Percentiles rank a stretch among this genome's conserved stretches.
These are phyloP conservation scores for Aspergillus kassunensis DNA, from an alignment of 495 filamentous ascomycete species.

Conservation along the genomic window DNA sequence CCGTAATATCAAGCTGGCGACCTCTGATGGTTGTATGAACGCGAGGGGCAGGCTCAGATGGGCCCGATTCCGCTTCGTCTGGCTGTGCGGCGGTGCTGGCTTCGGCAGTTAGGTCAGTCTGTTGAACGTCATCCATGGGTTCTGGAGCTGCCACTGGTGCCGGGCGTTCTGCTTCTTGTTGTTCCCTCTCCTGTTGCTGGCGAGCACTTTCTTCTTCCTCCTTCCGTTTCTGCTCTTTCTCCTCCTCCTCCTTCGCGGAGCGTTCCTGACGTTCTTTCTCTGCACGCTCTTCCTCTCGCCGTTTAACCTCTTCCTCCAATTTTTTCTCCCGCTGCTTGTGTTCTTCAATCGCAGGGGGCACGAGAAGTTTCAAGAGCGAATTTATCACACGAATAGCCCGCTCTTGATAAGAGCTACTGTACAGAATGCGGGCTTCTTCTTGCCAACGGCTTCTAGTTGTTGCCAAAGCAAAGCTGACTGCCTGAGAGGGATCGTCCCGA, in stretches of 20 bases:
- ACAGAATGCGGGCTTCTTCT: constrained; percentile 85
- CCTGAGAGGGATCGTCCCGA: constrained; percentile 58
- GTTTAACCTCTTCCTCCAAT: constrained; percentile 45
- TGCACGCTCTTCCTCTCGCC: constrained; percentile 41
- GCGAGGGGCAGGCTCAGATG: constrained; percentile 52
- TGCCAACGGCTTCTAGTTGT: constrained; percentile 76
- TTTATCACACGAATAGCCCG: constrained; percentile 68
- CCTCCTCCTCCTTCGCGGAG: constrained; percentile 60
- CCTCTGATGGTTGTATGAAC: constrained; percentile 79
- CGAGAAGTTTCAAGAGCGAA: constrained; percentile 67
- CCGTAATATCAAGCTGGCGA: constrained; percentile 83
- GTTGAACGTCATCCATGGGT: constrained; percentile 87
- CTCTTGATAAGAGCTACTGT: constrained; percentile 62
- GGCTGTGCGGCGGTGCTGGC: constrained; percentile 22
- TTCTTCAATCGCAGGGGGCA: constrained; percentile 78
- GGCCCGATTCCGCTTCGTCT: constrained; percentile 36
- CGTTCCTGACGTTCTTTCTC: constrained; percentile 50
- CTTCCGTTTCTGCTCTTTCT: constrained; percentile 56
- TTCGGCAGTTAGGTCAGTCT: constrained; percentile 39
- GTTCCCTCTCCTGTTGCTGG: constrained; percentile 41
- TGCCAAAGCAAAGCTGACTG: constrained; percentile 66
- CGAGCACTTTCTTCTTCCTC: constrained; percentile 59
- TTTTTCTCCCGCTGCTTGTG: constrained; percentile 59
- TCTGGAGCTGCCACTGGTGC: constrained; percentile 41
- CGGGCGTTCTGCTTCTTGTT: constrained; percentile 45